A percentile compares a stretch with the other conserved stretches of the same genome.
Evolutionary conservation across 345 rosid genomes (phyloP).

Genomic region (Acer saccharum): DNA sequence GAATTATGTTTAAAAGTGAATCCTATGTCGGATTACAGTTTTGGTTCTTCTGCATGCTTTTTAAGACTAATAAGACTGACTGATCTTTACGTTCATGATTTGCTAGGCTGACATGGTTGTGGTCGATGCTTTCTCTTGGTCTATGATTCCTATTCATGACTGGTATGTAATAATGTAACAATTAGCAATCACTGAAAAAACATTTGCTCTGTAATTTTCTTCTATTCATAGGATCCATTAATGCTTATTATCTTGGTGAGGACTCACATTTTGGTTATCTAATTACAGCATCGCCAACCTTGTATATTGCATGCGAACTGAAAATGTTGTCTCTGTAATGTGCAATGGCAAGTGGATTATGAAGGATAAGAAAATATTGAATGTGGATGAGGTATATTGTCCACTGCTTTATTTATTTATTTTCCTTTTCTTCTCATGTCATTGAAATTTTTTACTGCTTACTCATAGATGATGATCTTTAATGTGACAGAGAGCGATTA

Average conservation of each 20-base stretch:
- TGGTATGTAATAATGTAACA: constrained; percentile 33
- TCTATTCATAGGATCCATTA: no score
- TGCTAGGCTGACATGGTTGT: constrained; percentile 68
- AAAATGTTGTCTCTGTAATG: constrained; percentile 63
- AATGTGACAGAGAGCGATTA: constrained; percentile 35
- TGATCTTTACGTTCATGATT: constrained; percentile 15
- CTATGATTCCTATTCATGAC: constrained; percentile 70
- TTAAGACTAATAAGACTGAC: constrained; percentile 13
- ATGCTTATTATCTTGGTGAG: background rate
- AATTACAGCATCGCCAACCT: constrained; percentile 59
- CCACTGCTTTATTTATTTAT: background rate
- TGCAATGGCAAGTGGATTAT: constrained; percentile 79
- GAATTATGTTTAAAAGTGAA: background rate
- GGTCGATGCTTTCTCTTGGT: constrained; percentile 52
- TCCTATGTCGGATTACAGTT: background rate
- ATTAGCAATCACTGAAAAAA: background rate
- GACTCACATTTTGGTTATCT: constrained; percentile 8
- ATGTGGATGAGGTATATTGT: constrained; percentile 54
- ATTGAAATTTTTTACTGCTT: background rate
- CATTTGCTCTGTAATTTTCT: background rate
- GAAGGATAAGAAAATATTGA: constrained; percentile 61
- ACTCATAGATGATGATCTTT: background rate
- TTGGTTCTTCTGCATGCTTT: constrained; percentile 11
- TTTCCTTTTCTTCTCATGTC: background rate
- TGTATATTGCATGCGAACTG: constrained; percentile 68